phyloP scores from a whole-genome alignment of 2,329 filamentous ascomycete species.

The Aureobasidium sp. region DNA sequence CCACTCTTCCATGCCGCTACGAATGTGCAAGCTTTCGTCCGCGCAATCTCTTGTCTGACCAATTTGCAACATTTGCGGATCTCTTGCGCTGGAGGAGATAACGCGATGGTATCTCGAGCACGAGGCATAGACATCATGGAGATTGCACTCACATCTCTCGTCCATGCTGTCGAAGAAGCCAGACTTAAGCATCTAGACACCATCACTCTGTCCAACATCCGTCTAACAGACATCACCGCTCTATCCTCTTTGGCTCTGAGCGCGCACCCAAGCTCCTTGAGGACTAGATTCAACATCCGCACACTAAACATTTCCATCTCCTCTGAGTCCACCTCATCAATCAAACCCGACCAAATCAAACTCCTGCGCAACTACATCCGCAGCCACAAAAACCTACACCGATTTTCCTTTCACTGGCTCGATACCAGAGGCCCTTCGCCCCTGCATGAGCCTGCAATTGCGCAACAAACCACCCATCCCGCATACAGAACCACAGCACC shows the following conservation, averaged over 20 bases:
- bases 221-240: conserved; percentile 69
- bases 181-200: conserved; percentile 59
- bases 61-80: conserved; percentile 69
- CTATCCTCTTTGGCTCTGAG: conserved; percentile 69
- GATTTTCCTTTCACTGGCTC: conserved; percentile 67
- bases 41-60: conserved; percentile 60
- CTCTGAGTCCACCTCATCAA: conserved; percentile 30
- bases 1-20: conserved; percentile 84
- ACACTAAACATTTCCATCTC: conserved; percentile 69
- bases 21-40: conserved; percentile 77
- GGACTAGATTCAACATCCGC: conserved; percentile 70
- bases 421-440: conserved; percentile 5
- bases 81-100: conserved; percentile 65
- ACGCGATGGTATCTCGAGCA: conserved; percentile 41
- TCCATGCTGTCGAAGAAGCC: conserved; percentile 72
- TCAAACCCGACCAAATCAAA: conserved; percentile 20
- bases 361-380: conserved; percentile 75
- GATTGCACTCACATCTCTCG: conserved; percentile 80
- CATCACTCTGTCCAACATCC: conserved; percentile 66
- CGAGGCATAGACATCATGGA: conserved; percentile 74
- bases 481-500: neutral
- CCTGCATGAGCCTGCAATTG: neutral
- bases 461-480: neutral
- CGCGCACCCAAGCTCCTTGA: conserved; percentile 61
- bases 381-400: conserved; percentile 59